Evolutionary conservation across 2,329 filamentous ascomycete species (phyloP).

Genomic region (Peltaster fructicola): DNA sequence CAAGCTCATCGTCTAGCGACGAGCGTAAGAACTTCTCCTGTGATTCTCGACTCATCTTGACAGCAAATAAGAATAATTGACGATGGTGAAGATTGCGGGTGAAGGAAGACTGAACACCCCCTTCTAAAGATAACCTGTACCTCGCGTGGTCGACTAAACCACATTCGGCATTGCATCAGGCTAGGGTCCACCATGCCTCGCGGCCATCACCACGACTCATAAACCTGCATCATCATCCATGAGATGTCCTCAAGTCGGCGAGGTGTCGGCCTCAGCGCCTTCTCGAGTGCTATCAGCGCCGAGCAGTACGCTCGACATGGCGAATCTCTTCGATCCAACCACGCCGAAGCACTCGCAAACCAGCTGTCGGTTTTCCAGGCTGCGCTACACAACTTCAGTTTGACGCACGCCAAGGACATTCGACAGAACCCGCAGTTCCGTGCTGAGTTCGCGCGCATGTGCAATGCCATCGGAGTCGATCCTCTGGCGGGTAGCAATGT

Average conservation of each 20-base stretch:
- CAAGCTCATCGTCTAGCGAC: too few species aligned
- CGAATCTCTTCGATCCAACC: conserved; percentile 63
- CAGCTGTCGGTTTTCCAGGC: conserved; percentile 94
- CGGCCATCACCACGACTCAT: too few species aligned
- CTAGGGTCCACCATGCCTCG: too few species aligned
- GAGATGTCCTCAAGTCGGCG: conserved; percentile 43
- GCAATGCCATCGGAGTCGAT: conserved; percentile 88
- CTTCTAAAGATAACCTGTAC: too few species aligned
- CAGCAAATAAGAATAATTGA: too few species aligned
- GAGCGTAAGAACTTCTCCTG: too few species aligned
- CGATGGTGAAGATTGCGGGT: too few species aligned
- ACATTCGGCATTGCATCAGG: too few species aligned
- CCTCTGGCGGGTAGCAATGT: conserved; percentile 47
- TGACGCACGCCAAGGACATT: conserved; percentile 89
- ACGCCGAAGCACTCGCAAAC: conserved; percentile 72
- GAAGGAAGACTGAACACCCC: too few species aligned
- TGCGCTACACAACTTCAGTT: conserved; percentile 82
- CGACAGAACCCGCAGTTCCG: conserved; percentile 89
- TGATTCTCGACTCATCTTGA: too few species aligned
- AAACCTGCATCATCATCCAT: too few species aligned
- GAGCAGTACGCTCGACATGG: conserved; percentile 87
- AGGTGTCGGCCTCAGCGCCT: conserved; percentile 79
- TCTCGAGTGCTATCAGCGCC: conserved; percentile 67
- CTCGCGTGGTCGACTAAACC: too few species aligned
- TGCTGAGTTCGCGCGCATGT: conserved; percentile 97